A percentile compares a stretch with the other conserved stretches of the same genome.
phyloP scores from a whole-genome alignment of 371 early-diverging fungal genomes.

The Rhizopus delemar region DNA sequence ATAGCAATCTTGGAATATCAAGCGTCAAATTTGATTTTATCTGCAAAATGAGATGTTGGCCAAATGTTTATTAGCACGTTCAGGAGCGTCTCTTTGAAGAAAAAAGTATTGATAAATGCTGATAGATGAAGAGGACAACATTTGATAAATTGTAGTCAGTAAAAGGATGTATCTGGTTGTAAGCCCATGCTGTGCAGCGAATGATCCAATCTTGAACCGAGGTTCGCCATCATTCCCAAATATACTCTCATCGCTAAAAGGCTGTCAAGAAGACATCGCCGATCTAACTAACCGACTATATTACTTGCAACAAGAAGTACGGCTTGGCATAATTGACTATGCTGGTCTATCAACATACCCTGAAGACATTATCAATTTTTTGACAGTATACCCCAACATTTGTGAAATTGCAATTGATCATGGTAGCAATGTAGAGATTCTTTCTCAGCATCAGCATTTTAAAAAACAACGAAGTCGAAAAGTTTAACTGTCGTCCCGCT shows the following conservation, averaged over 20 bases:
- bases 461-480: conserved; percentile 12
- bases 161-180: too few relatives aligned
- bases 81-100: too few relatives aligned
- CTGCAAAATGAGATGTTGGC: too few relatives aligned
- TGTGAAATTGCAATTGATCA: conserved; percentile 14
- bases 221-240: conserved; percentile 11
- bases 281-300: conserved; percentile 12
- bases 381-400: conserved; percentile 9
- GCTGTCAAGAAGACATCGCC: conserved; percentile 15
- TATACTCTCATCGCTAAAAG: conserved; percentile 11
- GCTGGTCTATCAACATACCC: conserved; percentile 15
- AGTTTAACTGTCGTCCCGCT: conserved; percentile 9
- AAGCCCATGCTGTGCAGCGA: conserved; percentile 14
- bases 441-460: conserved; percentile 13
- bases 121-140: too few relatives aligned
- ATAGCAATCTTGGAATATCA: too few relatives aligned
- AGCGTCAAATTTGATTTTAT: too few relatives aligned
- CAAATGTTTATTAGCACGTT: too few relatives aligned
- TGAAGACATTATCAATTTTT: conserved; percentile 14
- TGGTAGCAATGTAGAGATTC: conserved; percentile 12
- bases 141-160: too few relatives aligned
- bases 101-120: too few relatives aligned
- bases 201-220: conserved; percentile 15
- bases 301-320: conserved; percentile 15
- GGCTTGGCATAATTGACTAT: conserved; percentile 19